Evolutionary conservation across 176 grass and related monocot species (phyloP), one percentile per base, ranked within the genome.

Genomic region (Aegilops umbellulata): DNA sequence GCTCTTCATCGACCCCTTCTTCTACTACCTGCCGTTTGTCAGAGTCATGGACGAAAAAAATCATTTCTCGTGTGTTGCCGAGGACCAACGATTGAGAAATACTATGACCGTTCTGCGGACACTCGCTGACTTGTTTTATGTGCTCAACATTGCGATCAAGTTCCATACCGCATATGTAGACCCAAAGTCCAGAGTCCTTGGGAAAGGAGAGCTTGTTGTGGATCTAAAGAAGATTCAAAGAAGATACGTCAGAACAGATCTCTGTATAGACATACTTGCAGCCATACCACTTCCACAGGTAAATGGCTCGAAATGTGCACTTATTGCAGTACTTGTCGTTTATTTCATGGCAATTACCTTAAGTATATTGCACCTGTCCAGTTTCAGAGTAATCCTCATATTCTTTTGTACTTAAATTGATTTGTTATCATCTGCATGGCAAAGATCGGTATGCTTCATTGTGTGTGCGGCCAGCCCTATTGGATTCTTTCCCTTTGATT

Each of bases 221-320:
- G 85, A 95, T 75, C 79, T 87, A 64, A 92, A 98, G 25, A 83
- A 92, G 68, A 98, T 98, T 53, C 89, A 80, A 76, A 74, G 7
- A 57, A 87, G 88, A 75, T 98, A 95, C 66, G 15, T 93, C 14
- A 90, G 71, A 79, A 86, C 91, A 60, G 91, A 95, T 69, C 90
- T 98, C 60, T 68, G 64, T 84, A 83, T 89, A 87, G 93, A 98
- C 70, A 8, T 98, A 23, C 78, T 88, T 47, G 87, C 93, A 77
- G 91, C 95, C 19, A 38, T 98, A 24, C 91, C 93, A n/a, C 60
- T 98, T 90, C 91, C 95, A 67, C 95, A 98, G 93, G 93, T 95
- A 85, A 66, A 15, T 51, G 36, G 14, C 63, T 46, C 1, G 11
- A 14, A 49, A 7, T 25, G 17, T 76, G 38, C 36, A 44, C 10